phyloP scores from a whole-genome alignment of 2,329 filamentous ascomycete genomes.

The Paraphaeosphaeria sporulosa region DNA sequence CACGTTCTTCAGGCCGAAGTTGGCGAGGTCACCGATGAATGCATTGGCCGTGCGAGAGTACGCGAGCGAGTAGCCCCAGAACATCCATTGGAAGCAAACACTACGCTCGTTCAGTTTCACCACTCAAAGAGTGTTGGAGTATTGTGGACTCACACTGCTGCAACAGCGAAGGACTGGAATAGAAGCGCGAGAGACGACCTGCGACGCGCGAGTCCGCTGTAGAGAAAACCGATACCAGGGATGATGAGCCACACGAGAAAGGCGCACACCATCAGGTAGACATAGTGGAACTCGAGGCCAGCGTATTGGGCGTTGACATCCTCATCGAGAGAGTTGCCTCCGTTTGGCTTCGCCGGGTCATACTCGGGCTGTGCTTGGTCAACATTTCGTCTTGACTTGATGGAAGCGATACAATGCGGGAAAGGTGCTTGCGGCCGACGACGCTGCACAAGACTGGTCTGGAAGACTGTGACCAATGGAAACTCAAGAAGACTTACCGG shows the following conservation, averaged over 20 bases:
- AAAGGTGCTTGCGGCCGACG: too few species aligned
- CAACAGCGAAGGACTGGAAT: constrained; percentile 68
- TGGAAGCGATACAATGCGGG: background rate
- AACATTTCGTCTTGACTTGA: background rate
- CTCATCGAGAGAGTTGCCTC: constrained; percentile 61
- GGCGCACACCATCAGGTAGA: constrained; percentile 65
- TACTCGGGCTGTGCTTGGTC: constrained; percentile 47
- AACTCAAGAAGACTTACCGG: background rate
- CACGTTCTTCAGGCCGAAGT: constrained; percentile 69
- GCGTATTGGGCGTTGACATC: constrained; percentile 67
- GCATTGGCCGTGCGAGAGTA: constrained; percentile 67
- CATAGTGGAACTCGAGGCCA: constrained; percentile 68
- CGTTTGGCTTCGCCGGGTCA: constrained; percentile 56
- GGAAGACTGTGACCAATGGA: too few species aligned
- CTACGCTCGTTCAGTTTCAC: constrained; percentile 26
- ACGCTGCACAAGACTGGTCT: too few species aligned
- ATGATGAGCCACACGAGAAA: constrained; percentile 73
- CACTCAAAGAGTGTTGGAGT: background rate
- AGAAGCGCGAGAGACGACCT: constrained; percentile 69
- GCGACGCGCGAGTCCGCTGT: constrained; percentile 68
- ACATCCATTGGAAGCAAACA: constrained; percentile 68
- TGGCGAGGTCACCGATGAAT: constrained; percentile 69
- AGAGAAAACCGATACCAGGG: constrained; percentile 70
- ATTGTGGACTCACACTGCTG: constrained; percentile 54
- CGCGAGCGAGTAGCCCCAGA: constrained; percentile 70